Evolutionary conservation across 140 eudicot genomes (phyloP).

Genomic region (Flaveria floridana): DNA sequence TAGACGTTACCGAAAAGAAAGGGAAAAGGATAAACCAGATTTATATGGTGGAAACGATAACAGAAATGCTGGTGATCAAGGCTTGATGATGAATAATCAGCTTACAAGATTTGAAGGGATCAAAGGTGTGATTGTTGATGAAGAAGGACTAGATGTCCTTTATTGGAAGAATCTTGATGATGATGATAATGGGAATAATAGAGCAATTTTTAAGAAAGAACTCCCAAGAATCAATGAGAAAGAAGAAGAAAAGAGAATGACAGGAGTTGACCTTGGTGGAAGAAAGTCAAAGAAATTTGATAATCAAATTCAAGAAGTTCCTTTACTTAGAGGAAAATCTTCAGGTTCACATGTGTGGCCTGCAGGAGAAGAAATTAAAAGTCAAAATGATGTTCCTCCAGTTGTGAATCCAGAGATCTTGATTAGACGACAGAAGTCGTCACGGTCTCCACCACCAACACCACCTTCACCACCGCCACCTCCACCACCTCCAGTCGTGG

Average conservation of each 20-base stretch:
- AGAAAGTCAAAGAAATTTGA: conserved; percentile 32
- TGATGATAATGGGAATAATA: conserved; percentile 31
- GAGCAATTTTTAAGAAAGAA: conserved; percentile 29
- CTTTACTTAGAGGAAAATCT: conserved; percentile 67
- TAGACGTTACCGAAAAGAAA: conserved; percentile 34
- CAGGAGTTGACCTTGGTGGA: conserved; percentile 28
- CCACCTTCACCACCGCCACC: conserved; percentile 45
- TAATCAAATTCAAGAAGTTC: conserved; percentile 49
- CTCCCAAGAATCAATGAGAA: conserved; percentile 28
- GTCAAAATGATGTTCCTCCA: conserved; percentile 30
- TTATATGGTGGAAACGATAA: conserved; percentile 18
- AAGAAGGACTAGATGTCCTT: conserved; percentile 88
- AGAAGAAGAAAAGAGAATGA: conserved; percentile 51
- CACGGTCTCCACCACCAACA: conserved; percentile 45
- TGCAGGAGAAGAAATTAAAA: conserved; percentile 25
- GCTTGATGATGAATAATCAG: conserved; percentile 38
- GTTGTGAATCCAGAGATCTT: conserved; percentile 33
- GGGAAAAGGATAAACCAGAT: conserved; percentile 23
- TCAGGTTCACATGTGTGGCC: conserved; percentile 70
- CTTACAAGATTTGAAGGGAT: conserved; percentile 59
- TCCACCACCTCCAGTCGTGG: conserved; percentile 49
- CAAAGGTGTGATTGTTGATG: conserved; percentile 88
- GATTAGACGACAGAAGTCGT: conserved; percentile 30
- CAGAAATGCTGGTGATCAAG: conserved; percentile 23
- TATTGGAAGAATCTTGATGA: conserved; percentile 77